Conservation (phyloP, 164 flowering plant genomes). For the Piper betle region DNA sequence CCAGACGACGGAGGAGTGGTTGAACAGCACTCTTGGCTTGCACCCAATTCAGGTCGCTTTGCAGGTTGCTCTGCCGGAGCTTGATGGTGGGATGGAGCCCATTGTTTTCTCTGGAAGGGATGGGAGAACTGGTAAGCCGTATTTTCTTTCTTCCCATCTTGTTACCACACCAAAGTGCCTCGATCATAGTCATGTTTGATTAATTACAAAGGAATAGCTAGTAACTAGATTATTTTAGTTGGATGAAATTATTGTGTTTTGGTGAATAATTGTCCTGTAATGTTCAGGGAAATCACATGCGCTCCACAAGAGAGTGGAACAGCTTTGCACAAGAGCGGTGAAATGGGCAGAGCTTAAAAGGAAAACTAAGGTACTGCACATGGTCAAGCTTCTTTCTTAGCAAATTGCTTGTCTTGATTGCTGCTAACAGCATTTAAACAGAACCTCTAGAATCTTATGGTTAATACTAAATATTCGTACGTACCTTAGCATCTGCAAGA, state of each 20-base stretch:
- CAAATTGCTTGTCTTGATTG: background rate
- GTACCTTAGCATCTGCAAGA: too few species aligned
- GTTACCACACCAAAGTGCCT: slow-evolving; percentile 2
- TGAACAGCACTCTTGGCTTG: slow-evolving; percentile 84
- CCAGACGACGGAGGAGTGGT: slow-evolving; percentile 99
- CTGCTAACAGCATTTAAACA: too few species aligned
- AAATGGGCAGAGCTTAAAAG: slow-evolving; percentile 87
- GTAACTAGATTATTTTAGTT: background rate
- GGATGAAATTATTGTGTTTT: too few species aligned
- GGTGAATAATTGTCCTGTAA: background rate
- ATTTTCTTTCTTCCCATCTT: background rate
- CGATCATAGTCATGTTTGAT: too few species aligned
- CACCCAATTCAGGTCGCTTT: slow-evolving; percentile 99
- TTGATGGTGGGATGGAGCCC: slow-evolving; percentile 98
- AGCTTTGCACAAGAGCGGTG: slow-evolving; percentile 94
- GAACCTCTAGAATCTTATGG: too few species aligned
- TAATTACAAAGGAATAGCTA: background rate
- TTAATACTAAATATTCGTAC: too few species aligned
- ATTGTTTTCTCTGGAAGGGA: slow-evolving; percentile 96
- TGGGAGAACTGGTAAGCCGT: slow-evolving; percentile 67
- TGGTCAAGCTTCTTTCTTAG: background rate
- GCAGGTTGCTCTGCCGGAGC: slow-evolving; percentile 98
- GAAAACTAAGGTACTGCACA: slow-evolving; percentile 58
- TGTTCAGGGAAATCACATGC: slow-evolving; percentile 89
- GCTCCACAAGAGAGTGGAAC: slow-evolving; percentile 96